Percentiles rank a stretch among this genome's conserved stretches.
Evolutionary conservation across 805 yeast genomes (phyloP).

Genomic region (Starmerella etchellsii): DNA sequence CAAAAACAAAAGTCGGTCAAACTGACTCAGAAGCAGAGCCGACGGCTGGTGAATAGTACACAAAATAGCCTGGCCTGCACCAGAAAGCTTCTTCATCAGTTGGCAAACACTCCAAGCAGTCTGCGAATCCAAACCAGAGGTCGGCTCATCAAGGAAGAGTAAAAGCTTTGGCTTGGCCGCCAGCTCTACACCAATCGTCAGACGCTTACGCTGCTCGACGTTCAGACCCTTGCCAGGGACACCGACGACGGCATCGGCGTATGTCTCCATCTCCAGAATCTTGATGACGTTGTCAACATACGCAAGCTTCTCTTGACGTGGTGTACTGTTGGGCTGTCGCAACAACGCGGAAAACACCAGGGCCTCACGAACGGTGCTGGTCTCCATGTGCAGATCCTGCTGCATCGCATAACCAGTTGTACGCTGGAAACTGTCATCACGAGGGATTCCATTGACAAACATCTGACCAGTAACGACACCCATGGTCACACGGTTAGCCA

Average conservation of each 20-base stretch:
- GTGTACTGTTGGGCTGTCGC: conserved; percentile 51
- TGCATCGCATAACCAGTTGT: conserved; percentile 74
- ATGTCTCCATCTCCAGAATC: conserved; percentile 53
- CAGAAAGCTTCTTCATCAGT: conserved; percentile 52
- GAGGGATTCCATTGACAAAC: conserved; percentile 54
- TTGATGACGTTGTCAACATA: conserved; percentile 60
- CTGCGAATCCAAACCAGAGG: conserved; percentile 53
- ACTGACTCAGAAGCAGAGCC: conserved; percentile 52
- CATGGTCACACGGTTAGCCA: conserved; percentile 55
- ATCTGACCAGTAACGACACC: conserved; percentile 64
- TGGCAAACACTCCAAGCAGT: conserved; percentile 60
- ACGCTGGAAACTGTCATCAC: conserved; percentile 57
- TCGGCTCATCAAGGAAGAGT: conserved; percentile 56
- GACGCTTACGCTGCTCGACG: conserved; percentile 55
- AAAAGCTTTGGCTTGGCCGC: conserved; percentile 56
- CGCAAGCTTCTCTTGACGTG: conserved; percentile 45
- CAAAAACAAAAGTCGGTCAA: conserved; percentile 53
- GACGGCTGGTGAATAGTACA: conserved; percentile 75
- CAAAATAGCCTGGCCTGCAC: conserved; percentile 60
- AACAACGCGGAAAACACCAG: conserved; percentile 56
- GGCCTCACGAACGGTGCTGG: conserved; percentile 64
- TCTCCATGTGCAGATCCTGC: conserved; percentile 60
- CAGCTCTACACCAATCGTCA: conserved; percentile 59
- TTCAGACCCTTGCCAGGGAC: conserved; percentile 59
- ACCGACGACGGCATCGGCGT: conserved; percentile 73